Percentiles rank a stretch among this genome's conserved stretches.
These are phyloP conservation scores for Citrullus mucosospermus DNA, from an alignment of 306 rosid genomes.

Conservation along the genomic window DNA sequence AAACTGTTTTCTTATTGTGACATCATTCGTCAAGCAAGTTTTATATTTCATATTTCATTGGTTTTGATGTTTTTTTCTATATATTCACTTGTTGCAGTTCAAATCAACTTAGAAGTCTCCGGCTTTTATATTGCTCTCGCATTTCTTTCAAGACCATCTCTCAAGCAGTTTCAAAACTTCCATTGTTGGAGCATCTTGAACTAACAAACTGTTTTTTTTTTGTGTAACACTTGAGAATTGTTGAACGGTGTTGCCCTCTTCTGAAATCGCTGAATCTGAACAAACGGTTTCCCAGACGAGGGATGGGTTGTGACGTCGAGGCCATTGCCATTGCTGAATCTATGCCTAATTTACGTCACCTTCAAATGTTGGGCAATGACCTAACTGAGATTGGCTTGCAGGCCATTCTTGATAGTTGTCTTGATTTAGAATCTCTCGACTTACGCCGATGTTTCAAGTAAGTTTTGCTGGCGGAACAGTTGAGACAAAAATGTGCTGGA, in stretches of 20 bases:
- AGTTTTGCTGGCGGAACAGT: constrained; percentile 11
- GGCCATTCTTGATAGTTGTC: constrained; percentile 53
- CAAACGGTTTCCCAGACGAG: background rate
- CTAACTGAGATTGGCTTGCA: constrained; percentile 42
- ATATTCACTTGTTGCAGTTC: constrained; percentile 20
- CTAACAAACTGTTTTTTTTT: background rate
- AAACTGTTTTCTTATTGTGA: too few relatives aligned
- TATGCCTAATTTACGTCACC: constrained; percentile 34
- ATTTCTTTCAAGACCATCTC: constrained; percentile 30
- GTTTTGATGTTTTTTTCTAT: background rate
- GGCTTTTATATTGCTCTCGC: constrained; percentile 21
- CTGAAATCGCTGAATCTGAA: constrained; percentile 36
- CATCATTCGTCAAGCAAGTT: too few relatives aligned
- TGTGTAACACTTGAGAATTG: constrained; percentile 9
- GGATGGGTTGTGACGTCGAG: constrained; percentile 10
- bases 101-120: constrained; percentile 25
- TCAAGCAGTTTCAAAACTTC: constrained; percentile 28
- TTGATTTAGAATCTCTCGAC: constrained; percentile 52
- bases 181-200: constrained; percentile 52
- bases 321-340: constrained; percentile 33
- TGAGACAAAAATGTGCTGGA: constrained; percentile 30
- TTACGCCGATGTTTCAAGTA: constrained; percentile 39
- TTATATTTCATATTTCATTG: too few relatives aligned
- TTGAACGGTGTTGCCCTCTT: constrained; percentile 44
- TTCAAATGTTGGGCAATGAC: constrained; percentile 45